Evolutionary conservation across 495 filamentous ascomycete genomes (phyloP), one percentile per base, ranked within the genome.

Genomic region (Penicillium chermesinum): DNA sequence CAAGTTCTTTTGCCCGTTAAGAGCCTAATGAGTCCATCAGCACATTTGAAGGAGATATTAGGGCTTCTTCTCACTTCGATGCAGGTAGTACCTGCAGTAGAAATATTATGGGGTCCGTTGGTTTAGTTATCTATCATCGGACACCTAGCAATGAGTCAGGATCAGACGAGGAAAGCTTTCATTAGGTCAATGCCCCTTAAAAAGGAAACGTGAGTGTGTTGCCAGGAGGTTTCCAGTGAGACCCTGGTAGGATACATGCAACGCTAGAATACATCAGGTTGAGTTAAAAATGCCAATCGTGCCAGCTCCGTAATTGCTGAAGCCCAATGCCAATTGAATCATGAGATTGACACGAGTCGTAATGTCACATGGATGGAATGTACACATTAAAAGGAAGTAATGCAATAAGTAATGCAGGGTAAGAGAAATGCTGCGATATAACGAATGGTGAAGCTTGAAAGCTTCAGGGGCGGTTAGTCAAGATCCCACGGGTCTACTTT

Each of bases 401-500:
- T 15, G 37, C 30, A 25, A 16, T n/a, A 25, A 47, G 41, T 42
- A 49, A 42, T 46, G 33, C 42, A 41, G 46, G 22, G 41, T 20
- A 35, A 40, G 42, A 46, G 14, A 17, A 41, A 46, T 39, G 5
- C 15, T 10, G 15, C 7, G 21, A 17, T 20, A 7, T 20, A 7
- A 22, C 7, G 14, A 38, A 41, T 21, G 27, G 39, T 8, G 8
- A 3, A n/a, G 27, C 14, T n/a, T n/a, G n/a, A n/a, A 32, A 30
- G 1, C 25, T 4, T 30, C 25, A 41, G 15, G 36, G 18, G n/a
- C 7, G 22, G 5, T 49, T 58, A 66, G 48, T 67, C 62, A 36
- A 69, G 47, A 30, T 65, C 63, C 63, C 62, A 69, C 22, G 62
- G 57, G 50, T 68, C 61, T 10, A 49, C 20, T 37, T 56, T 61